phyloP scores from a whole-genome alignment of 345 rosid genomes.

The Conringia planisiliqua region DNA sequence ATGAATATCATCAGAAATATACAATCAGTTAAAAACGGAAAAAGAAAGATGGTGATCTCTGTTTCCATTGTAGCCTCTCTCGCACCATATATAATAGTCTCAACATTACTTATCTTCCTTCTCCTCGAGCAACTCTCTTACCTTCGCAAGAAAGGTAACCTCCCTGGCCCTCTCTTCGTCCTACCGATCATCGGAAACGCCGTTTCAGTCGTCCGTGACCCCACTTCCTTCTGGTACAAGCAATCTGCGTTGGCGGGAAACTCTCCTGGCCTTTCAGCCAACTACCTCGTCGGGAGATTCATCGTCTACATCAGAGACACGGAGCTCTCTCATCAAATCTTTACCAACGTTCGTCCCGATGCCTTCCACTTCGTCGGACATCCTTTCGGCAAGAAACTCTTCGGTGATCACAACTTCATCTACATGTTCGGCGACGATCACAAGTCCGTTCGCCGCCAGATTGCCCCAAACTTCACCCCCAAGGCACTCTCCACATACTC shows the following conservation, averaged over 20 bases:
- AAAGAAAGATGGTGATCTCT: not conserved
- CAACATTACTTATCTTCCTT: slow-evolving; percentile 36
- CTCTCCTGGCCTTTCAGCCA: slow-evolving; percentile 53
- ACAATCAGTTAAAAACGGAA: not conserved
- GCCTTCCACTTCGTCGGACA: slow-evolving; percentile 76
- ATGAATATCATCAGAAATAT: not conserved
- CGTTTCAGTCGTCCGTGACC: slow-evolving; percentile 44
- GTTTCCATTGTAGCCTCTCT: slow-evolving; percentile 4
- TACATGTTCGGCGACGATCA: slow-evolving; percentile 86
- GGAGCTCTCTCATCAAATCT: slow-evolving; percentile 66
- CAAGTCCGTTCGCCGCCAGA: slow-evolving; percentile 69
- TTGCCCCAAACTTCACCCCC: slow-evolving; percentile 81
- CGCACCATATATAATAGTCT: slow-evolving; percentile 29
- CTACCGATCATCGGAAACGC: slow-evolving; percentile 70
- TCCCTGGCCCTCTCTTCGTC: slow-evolving; percentile 60
- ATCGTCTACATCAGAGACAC: slow-evolving; percentile 56
- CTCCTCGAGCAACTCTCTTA: slow-evolving; percentile 59
- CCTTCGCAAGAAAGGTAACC: slow-evolving; percentile 49
- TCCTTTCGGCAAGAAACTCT: slow-evolving; percentile 82
- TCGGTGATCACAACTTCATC: slow-evolving; percentile 81
- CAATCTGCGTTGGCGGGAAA: slow-evolving; percentile 40
- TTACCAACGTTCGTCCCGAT: slow-evolving; percentile 78
- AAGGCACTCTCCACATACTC: slow-evolving; percentile 74
- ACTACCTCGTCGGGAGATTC: slow-evolving; percentile 68
- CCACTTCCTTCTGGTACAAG: slow-evolving; percentile 69